Base-by-base conservation (phyloP, 2,329 filamentous ascomycete species). In the Colletotrichum lindemuthianum region DNA sequence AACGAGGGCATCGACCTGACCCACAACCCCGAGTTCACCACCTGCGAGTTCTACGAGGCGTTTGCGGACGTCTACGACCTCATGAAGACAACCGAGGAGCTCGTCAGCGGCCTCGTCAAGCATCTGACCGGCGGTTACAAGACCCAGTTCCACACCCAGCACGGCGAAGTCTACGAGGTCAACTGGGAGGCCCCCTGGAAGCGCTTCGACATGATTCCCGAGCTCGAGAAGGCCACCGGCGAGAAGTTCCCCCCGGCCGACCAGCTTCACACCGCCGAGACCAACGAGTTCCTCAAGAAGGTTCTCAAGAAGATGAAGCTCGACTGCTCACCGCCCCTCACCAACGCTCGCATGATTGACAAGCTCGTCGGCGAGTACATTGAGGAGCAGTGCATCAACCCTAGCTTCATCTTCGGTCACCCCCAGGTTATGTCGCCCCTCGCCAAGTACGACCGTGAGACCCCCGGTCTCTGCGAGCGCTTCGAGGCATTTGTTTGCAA, bases 21-120 rank as follows among this genome's bases (percentile, higher is more conserved):
- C 8, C 96, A 99, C 84, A 99, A 98, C 83, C 96, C 92, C 43
- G 96, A 99, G 77, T 99, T 99, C 83, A 99, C 96, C 47, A 97
- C 93, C 33, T 92, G 93, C 77, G 96, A 99, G 79, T 98, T 98
- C 81, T 99, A 99, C 81, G 90, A 92, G 87, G 95, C 96, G 4
- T 98, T 93, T 70, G 91, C 91, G 60, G 93, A 97, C 78, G 88
- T 97, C 70, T 92, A 96, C 78, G 93, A 97, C 74, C 81, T 96
- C 63, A 93, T 97, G 90, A 82, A 91, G 65, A 86, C 93, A 73
- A 98, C 96, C 2, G 96, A 99, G 79, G 94, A 97, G 75, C 90
- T 99, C 36, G 91, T 99, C 50, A 94, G 92, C 37, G 88, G 90
- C 44, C 86, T 98, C 6, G 95, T 97, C 75, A 94, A 97, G 86